phyloP scores from a whole-genome alignment of 495 filamentous ascomycete species.

The Aspergillus baeticus region DNA sequence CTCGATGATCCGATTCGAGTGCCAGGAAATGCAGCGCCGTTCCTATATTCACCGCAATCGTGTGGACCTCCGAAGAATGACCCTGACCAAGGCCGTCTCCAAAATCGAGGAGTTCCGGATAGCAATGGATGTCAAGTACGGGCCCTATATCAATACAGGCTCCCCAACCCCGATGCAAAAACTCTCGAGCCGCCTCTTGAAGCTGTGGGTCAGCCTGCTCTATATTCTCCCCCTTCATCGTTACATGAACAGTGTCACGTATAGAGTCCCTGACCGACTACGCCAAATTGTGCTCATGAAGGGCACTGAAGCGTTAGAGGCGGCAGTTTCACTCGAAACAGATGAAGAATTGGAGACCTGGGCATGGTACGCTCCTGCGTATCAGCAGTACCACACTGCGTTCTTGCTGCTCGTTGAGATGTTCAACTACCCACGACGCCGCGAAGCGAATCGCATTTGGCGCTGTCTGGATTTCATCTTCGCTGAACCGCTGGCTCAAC shows the following conservation, averaged over 20 bases:
- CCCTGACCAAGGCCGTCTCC: slow-evolving; percentile 7
- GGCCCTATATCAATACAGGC: background rate
- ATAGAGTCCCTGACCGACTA: slow-evolving; percentile 27
- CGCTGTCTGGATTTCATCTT: slow-evolving; percentile 7
- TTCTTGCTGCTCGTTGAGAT: slow-evolving; percentile 1
- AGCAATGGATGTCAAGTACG: slow-evolving; percentile 5
- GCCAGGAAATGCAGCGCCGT: slow-evolving; percentile 68
- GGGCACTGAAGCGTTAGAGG: slow-evolving; percentile 30
- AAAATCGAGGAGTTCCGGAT: slow-evolving; percentile 3
- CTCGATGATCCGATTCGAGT: slow-evolving; percentile 65
- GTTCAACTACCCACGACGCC: background rate
- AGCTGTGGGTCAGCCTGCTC: slow-evolving; percentile 10
- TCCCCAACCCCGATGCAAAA: background rate
- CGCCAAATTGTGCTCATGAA: slow-evolving; percentile 28
- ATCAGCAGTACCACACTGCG: slow-evolving; percentile 6
- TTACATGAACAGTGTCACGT: slow-evolving; percentile 11
- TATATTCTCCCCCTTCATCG: slow-evolving; percentile 13
- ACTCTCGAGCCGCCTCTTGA: background rate
- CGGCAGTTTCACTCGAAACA: slow-evolving; percentile 31
- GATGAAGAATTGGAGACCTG: slow-evolving; percentile 3
- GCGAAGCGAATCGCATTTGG: slow-evolving; percentile 11
- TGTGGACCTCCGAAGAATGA: slow-evolving; percentile 58
- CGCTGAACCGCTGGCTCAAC: background rate
- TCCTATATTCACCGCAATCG: slow-evolving; percentile 62
- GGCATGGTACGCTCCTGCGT: slow-evolving; percentile 5